Conservation (phyloP, 768 basidiomycete species). For the Russula emetica region DNA sequence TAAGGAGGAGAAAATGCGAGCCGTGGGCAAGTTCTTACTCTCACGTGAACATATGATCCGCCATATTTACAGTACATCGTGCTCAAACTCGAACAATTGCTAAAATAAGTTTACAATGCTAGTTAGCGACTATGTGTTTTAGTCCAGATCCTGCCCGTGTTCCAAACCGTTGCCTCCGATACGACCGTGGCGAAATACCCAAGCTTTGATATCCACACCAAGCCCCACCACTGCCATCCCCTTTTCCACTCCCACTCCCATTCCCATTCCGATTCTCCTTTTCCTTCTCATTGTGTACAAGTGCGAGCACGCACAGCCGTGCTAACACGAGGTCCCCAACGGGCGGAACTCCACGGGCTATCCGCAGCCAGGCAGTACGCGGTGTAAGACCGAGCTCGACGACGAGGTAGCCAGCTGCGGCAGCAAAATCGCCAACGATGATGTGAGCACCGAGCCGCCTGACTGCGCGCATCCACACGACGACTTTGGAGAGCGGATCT, state of each 20-base stretch:
- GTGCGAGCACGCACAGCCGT: constrained; percentile 4
- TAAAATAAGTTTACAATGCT: constrained; percentile 13
- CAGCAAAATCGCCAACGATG: constrained; percentile 14
- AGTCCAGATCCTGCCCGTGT: constrained; percentile 14
- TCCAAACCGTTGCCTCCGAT: neutral
- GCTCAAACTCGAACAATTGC: neutral
- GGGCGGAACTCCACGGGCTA: constrained; percentile 18
- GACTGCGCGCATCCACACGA: constrained; percentile 22
- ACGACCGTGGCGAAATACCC: neutral
- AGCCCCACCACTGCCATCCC: neutral
- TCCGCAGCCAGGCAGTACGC: constrained; percentile 17
- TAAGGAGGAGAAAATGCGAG: no score
- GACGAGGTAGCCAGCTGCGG: constrained; percentile 20
- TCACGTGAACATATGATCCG: no score
- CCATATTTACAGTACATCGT: neutral
- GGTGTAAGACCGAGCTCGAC: constrained; percentile 13
- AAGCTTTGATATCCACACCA: no score
- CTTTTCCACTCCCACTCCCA: neutral
- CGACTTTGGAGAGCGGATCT: constrained; percentile 19
- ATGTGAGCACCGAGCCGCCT: constrained; percentile 10
- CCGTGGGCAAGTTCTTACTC: no score
- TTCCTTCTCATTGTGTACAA: neutral
- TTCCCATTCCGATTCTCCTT: neutral
- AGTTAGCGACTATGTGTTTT: constrained; percentile 9
- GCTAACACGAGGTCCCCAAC: constrained; percentile 6